These are phyloP conservation scores for Ustilago esculenta DNA, from an alignment of 1,284 basidiomycete species.

Conservation along the genomic window DNA sequence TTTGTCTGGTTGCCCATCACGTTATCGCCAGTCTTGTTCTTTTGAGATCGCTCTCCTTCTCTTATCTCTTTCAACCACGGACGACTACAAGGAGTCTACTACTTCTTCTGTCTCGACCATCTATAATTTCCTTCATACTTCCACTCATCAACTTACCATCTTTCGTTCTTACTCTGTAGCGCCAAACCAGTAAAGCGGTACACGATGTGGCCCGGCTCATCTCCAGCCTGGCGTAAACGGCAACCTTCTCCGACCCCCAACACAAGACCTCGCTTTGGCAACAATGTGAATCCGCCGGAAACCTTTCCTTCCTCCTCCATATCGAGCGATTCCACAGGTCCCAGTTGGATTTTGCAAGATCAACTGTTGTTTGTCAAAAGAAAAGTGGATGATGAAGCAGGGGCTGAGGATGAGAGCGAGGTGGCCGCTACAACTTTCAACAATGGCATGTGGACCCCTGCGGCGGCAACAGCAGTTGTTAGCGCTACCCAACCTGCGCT, in stretches of 20 bases:
- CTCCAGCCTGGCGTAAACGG: conserved; percentile 28
- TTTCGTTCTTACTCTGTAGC: background rate
- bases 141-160: too few relatives aligned
- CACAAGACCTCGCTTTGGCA: conserved; percentile 20
- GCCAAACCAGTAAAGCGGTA: too few relatives aligned
- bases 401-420: background rate
- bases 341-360: background rate
- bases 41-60: too few relatives aligned
- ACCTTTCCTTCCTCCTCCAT: background rate
- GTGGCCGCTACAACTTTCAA: conserved; percentile 13
- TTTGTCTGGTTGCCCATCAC: too few relatives aligned
- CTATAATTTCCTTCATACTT: too few relatives aligned
- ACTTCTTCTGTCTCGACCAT: too few relatives aligned
- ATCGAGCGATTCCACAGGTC: background rate
- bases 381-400: conserved; percentile 9
- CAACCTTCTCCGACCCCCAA: too few relatives aligned
- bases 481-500: conserved; percentile 1
- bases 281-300: conserved; percentile 20
- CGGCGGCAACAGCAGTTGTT: conserved; percentile 2
- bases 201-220: conserved; percentile 26
- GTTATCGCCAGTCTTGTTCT: too few relatives aligned
- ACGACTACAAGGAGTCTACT: too few relatives aligned
- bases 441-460: conserved; percentile 42
- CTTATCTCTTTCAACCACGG: too few relatives aligned
- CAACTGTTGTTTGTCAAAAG: conserved; percentile 5